Conservation (phyloP, 2,329 filamentous ascomycete species). For the Fusarium pininemorale region DNA sequence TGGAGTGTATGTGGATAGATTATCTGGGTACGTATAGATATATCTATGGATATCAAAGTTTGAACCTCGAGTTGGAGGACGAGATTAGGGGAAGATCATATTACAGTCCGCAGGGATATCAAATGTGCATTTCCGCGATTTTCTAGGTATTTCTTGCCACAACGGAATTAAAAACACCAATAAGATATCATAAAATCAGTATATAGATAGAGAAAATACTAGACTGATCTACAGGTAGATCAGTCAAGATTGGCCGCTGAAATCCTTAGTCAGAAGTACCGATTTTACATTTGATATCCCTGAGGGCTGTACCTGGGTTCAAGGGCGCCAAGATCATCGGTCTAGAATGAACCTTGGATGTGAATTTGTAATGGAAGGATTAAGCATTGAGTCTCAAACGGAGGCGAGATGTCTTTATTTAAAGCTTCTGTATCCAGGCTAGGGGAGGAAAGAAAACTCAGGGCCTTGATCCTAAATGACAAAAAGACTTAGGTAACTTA, state of each 20-base stretch:
- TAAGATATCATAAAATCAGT: no score
- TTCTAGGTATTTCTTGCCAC: no score
- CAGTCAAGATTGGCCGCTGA: no score
- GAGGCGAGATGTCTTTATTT: constrained; percentile 33
- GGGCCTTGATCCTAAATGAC: no score
- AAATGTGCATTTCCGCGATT: no score
- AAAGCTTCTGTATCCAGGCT: background rate
- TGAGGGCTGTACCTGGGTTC: background rate
- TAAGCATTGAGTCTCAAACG: constrained; percentile 21
- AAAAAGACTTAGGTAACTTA: no score
- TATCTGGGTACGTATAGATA: background rate
- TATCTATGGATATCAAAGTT: background rate
- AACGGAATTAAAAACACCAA: no score
- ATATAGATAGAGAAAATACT: no score
- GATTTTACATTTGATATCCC: no score
- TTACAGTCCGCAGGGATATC: background rate
- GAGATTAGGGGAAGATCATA: constrained; percentile 24
- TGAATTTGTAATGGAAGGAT: constrained; percentile 5
- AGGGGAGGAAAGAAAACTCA: no score
- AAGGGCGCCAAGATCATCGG: background rate
- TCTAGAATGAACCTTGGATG: constrained; percentile 10
- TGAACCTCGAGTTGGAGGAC: background rate
- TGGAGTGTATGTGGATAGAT: background rate
- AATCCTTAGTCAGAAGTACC: no score
- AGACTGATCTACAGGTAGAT: no score